phyloP scores from a whole-genome alignment of 73 alveolate species.

The Paramecium octaurelia region DNA sequence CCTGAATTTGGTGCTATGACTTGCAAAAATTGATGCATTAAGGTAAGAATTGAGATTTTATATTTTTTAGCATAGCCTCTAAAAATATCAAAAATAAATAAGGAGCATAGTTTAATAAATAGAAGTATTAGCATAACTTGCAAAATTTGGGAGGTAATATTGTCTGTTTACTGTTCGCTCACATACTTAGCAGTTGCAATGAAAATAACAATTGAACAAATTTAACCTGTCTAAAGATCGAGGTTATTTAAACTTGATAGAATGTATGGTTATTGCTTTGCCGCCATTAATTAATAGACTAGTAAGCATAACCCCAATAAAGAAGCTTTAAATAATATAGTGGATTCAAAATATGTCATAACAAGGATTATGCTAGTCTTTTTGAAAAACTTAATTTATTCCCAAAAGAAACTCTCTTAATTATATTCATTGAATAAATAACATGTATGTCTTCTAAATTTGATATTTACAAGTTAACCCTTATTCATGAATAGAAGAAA shows the following conservation, averaged over 20 bases:
- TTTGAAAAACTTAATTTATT: not conserved
- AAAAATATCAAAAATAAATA: too few species aligned
- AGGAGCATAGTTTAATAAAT: too few species aligned
- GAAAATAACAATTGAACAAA: not conserved
- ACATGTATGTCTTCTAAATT: not conserved
- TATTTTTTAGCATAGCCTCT: too few species aligned
- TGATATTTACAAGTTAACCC: not conserved
- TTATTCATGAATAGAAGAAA: not conserved
- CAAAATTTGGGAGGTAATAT: too few species aligned
- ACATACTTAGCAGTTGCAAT: not conserved
- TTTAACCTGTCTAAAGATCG: not conserved
- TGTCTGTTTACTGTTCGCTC: too few species aligned
- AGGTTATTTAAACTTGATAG: not conserved
- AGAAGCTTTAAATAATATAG: not conserved
- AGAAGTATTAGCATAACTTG: too few species aligned
- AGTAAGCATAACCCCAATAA: not conserved
- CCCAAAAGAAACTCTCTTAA: not conserved
- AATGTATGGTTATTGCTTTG: not conserved
- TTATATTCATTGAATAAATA: not conserved
- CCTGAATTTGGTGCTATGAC: too few species aligned
- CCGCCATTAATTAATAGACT: not conserved
- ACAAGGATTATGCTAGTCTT: not conserved
- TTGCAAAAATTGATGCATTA: too few species aligned
- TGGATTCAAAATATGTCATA: not conserved
- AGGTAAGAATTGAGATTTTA: too few species aligned